phyloP scores from a whole-genome alignment of 2,329 filamentous ascomycete species.

The Fusarium transvaalense region DNA sequence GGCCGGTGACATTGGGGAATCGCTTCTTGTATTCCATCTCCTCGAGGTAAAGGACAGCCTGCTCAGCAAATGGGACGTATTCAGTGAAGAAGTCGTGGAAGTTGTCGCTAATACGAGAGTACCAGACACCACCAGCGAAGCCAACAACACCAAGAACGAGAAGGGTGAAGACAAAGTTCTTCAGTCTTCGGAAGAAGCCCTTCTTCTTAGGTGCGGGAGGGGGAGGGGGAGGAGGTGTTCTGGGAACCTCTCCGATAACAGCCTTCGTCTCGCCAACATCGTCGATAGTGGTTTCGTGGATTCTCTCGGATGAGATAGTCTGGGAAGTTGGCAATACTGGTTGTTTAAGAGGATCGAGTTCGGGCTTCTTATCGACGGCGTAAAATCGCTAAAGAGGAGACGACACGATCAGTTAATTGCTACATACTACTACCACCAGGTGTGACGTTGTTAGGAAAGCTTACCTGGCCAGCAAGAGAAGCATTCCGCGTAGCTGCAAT shows the following conservation, averaged over 20 bases:
- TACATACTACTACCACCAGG: slow-evolving; percentile 31
- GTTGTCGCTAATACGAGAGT: slow-evolving; percentile 93
- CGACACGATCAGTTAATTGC: slow-evolving; percentile 50
- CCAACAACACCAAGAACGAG: slow-evolving; percentile 80
- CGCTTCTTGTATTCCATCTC: slow-evolving; percentile 92
- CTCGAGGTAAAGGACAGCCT: slow-evolving; percentile 94
- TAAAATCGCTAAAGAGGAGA: slow-evolving; percentile 65
- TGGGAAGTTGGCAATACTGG: slow-evolving; percentile 67
- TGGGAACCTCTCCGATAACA: slow-evolving; percentile 53
- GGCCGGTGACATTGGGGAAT: slow-evolving; percentile 69
- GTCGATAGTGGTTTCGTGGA: slow-evolving; percentile 54
- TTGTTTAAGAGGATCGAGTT: slow-evolving; percentile 62
- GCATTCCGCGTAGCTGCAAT: slow-evolving; percentile 53
- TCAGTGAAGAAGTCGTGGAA: slow-evolving; percentile 99
- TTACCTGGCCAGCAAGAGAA: slow-evolving; percentile 50
- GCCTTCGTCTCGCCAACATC: slow-evolving; percentile 56
- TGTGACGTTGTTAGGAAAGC: slow-evolving; percentile 55
- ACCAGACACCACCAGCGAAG: slow-evolving; percentile 91
- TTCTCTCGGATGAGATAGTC: slow-evolving; percentile 63
- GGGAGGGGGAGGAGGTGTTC: slow-evolving; percentile 50
- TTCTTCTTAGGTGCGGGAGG: slow-evolving; percentile 64
- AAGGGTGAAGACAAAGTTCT: slow-evolving; percentile 81
- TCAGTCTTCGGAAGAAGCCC: slow-evolving; percentile 77
- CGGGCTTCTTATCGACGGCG: slow-evolving; percentile 66
- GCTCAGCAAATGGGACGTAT: slow-evolving; percentile 94